Conservation (phyloP, 108 stramenopile species). For the Ochromonas danica region DNA sequence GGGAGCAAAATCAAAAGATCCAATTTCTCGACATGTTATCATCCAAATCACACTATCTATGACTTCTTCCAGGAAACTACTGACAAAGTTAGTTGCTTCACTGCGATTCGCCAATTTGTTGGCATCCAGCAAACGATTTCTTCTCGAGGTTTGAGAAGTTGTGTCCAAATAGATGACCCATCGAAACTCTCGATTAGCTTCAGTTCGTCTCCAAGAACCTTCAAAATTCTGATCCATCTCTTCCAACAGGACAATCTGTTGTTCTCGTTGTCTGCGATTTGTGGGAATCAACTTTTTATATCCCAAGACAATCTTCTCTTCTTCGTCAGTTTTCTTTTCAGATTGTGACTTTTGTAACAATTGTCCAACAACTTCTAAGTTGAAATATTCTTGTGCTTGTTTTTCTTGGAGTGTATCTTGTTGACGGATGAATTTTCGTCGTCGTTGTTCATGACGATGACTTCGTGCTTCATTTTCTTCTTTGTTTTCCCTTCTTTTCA, state of each 20-base stretch:
- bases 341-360: neutral
- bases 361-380: neutral
- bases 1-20: no score
- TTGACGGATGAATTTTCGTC: neutral
- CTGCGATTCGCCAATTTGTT: neutral
- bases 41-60: neutral
- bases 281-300: neutral
- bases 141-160: neutral
- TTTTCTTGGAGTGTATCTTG: neutral
- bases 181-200: neutral
- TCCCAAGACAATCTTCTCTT: neutral
- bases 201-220: neutral
- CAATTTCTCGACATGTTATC: neutral
- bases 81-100: neutral
- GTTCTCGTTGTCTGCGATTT: neutral
- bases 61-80: neutral
- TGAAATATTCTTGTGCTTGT: neutral
- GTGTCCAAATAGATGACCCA: neutral
- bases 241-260: neutral
- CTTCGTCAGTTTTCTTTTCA: neutral
- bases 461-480: neutral
- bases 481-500: neutral
- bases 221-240: neutral
- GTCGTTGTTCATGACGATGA: neutral
- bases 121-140: neutral